Conservation (phyloP, 1,139 yeast species). For the Magnusiomyces fungicola region DNA sequence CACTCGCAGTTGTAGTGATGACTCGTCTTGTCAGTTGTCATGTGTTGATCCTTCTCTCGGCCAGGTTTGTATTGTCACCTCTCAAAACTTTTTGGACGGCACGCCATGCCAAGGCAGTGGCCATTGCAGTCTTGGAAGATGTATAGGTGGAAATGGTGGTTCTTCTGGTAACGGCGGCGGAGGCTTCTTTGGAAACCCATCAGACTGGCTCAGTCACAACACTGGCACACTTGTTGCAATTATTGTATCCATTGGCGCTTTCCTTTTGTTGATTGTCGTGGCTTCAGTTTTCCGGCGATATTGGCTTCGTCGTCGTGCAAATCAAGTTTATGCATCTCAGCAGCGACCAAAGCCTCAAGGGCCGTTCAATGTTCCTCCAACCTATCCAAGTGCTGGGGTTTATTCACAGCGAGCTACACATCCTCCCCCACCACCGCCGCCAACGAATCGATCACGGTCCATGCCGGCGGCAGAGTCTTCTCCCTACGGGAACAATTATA, state of each 20-base stretch:
- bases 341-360: conserved; percentile 14
- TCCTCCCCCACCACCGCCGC: conserved; percentile 1
- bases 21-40: conserved; percentile 28
- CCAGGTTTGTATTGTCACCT: conserved; percentile 26
- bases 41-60: conserved; percentile 29
- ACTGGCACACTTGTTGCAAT: conserved; percentile 19
- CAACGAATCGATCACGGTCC: background rate
- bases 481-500: background rate
- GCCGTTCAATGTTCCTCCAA: conserved; percentile 32
- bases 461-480: background rate
- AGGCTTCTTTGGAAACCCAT: conserved; percentile 10
- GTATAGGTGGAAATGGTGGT: conserved; percentile 25
- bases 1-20: conserved; percentile 29
- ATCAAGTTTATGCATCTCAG: background rate
- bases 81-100: conserved; percentile 34
- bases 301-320: background rate
- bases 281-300: background rate
- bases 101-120: conserved; percentile 34
- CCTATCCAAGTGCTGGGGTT: conserved; percentile 31
- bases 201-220: conserved; percentile 16
- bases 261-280: conserved; percentile 9
- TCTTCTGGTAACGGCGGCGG: conserved; percentile 6
- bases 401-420: conserved; percentile 25
- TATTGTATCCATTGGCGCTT: conserved; percentile 14
- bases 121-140: conserved; percentile 29